Conservation (phyloP, 441 rosid genomes). For the Gossypium trilobum region DNA sequence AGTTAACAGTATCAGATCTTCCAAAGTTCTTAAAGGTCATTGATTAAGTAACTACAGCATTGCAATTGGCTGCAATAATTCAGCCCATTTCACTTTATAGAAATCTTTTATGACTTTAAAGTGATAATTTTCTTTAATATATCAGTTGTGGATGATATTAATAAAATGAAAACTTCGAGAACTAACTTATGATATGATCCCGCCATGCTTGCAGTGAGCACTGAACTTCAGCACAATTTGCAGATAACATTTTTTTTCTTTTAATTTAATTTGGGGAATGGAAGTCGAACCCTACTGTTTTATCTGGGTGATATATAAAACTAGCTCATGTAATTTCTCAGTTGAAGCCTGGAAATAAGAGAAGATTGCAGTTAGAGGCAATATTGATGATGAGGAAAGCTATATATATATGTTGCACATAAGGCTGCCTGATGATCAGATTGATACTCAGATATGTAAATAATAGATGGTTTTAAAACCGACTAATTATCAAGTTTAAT, state of each 20-base stretch:
- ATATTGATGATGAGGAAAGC: background rate
- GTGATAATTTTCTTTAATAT: slow-evolving; percentile 1
- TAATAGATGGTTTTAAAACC: too few relatives aligned
- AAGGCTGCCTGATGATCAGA: background rate
- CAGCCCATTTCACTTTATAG: background rate
- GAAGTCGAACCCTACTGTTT: too few relatives aligned
- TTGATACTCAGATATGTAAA: background rate
- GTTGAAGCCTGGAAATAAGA: too few relatives aligned
- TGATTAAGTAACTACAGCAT: background rate
- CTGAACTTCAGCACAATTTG: background rate
- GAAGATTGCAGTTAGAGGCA: too few relatives aligned
- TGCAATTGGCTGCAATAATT: slow-evolving; percentile 10
- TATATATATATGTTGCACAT: background rate
- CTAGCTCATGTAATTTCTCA: too few relatives aligned
- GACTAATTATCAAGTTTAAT: background rate
- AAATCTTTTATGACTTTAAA: background rate
- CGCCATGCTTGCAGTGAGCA: background rate
- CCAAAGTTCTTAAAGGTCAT: background rate
- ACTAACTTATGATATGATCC: background rate
- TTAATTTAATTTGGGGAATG: too few relatives aligned
- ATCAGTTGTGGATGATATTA: background rate
- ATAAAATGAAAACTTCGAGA: background rate
- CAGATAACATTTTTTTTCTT: background rate
- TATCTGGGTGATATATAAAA: too few relatives aligned
- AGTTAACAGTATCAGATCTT: background rate